These are phyloP conservation scores for Diaporthe sp. DNA, from an alignment of 2,329 filamentous ascomycete species.

Conservation along the genomic window DNA sequence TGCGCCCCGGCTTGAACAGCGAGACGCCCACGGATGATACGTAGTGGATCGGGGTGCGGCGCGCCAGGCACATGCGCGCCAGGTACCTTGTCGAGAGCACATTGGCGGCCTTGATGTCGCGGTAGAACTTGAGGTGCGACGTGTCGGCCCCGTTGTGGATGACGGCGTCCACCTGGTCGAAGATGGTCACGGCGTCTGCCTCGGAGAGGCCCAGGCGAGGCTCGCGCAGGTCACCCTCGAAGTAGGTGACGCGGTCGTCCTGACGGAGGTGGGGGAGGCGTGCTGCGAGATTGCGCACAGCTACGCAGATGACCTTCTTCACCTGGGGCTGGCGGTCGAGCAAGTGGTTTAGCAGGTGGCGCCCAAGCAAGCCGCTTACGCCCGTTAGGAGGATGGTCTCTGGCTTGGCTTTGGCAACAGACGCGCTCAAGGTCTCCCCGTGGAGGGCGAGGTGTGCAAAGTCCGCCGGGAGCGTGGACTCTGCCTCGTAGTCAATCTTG, in stretches of 20 bases:
- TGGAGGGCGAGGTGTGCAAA: no score
- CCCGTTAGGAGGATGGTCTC: neutral
- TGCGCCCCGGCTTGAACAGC: neutral
- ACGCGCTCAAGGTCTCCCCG: no score
- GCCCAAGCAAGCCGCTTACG: neutral
- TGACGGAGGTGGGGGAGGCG: neutral
- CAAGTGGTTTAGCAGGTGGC: no score
- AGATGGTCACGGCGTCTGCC: slow-evolving; percentile 13
- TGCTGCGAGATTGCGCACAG: neutral
- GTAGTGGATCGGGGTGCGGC: slow-evolving; percentile 54
- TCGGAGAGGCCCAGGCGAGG: slow-evolving; percentile 46
- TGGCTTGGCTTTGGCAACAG: no score
- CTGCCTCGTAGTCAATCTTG: neutral
- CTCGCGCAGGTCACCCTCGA: slow-evolving; percentile 48
- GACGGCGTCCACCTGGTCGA: slow-evolving; percentile 48
- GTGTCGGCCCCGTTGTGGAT: slow-evolving; percentile 63
- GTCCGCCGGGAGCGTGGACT: no score
- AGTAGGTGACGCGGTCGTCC: neutral
- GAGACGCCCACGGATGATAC: slow-evolving; percentile 50
- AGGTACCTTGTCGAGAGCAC: slow-evolving; percentile 50
- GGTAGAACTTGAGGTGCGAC: slow-evolving; percentile 52
- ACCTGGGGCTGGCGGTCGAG: neutral
- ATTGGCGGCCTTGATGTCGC: slow-evolving; percentile 48
- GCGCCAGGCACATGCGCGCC: slow-evolving; percentile 43
- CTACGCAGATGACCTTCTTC: neutral